phyloP scores from a whole-genome alignment of 495 filamentous ascomycete genomes.

The Neurospora hispaniola region DNA sequence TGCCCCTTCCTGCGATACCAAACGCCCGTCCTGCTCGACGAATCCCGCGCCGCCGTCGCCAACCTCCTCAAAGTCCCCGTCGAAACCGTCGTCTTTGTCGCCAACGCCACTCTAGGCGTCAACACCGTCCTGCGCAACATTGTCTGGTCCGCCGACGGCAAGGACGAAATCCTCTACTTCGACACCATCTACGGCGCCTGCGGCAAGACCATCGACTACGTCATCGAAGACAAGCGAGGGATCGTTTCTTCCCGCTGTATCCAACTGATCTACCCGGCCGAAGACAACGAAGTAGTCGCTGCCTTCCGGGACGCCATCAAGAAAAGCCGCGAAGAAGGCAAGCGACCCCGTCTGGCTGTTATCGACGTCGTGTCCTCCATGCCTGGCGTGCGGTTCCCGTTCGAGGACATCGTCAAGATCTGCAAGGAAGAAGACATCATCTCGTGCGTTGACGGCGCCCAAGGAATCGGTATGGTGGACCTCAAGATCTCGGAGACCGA shows the following conservation, averaged over 20 bases:
- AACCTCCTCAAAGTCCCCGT: constrained; percentile 48
- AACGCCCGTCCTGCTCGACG: constrained; percentile 47
- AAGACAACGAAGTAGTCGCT: constrained; percentile 45
- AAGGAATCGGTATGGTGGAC: constrained; percentile 67
- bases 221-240: constrained; percentile 45
- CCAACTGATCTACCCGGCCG: constrained; percentile 46
- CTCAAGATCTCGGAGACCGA: constrained; percentile 53
- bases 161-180: constrained; percentile 59
- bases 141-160: constrained; percentile 34
- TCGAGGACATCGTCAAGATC: constrained; percentile 49
- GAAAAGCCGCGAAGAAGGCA: constrained; percentile 29
- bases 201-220: constrained; percentile 55
- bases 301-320: constrained; percentile 38
- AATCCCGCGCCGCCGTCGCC: constrained; percentile 54
- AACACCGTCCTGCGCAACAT: constrained; percentile 73
- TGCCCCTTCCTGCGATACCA: constrained; percentile 64
- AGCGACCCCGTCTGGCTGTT: constrained; percentile 49
- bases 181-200: constrained; percentile 68
- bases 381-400: constrained; percentile 71
- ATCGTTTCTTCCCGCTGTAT: constrained; percentile 36
- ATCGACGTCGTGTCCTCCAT: constrained; percentile 69
- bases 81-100: constrained; percentile 61
- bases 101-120: constrained; percentile 72
- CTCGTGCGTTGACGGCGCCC: constrained; percentile 66
- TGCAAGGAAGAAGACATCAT: constrained; percentile 55